Conservation (phyloP, 192 early-diverging fungal species). For the Umbelopsis vinacea region DNA sequence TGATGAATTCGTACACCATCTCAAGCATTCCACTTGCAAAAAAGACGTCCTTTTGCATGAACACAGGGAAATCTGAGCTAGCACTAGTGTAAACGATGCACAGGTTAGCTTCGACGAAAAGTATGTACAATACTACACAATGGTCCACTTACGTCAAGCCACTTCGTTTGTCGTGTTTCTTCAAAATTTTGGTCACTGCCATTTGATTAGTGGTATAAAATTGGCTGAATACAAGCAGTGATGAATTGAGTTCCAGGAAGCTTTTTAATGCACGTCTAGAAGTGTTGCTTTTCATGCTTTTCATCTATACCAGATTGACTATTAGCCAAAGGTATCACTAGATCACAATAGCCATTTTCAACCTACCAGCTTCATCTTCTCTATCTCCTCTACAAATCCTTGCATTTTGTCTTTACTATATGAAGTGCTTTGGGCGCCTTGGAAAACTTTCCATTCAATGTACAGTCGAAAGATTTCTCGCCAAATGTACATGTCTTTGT, state of each 20-base stretch:
- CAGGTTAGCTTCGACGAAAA: neutral
- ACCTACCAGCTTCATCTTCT: conserved; percentile 49
- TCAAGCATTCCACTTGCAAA: conserved; percentile 59
- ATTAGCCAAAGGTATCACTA: neutral
- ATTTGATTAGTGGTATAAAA: conserved; percentile 78
- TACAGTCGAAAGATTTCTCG: conserved; percentile 73
- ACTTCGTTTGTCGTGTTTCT: conserved; percentile 90
- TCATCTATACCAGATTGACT: conserved; percentile 24
- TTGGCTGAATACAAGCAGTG: conserved; percentile 68
- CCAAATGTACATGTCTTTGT: conserved; percentile 79
- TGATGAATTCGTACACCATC: conserved; percentile 64
- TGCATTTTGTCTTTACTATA: conserved; percentile 59
- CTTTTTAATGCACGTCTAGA: conserved; percentile 47
- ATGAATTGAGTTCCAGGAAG: conserved; percentile 71
- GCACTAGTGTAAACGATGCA: conserved; percentile 41
- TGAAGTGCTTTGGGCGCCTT: conserved; percentile 48
- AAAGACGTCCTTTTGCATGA: conserved; percentile 53
- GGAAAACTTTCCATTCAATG: conserved; percentile 70
- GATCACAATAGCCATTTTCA: too few relatives aligned
- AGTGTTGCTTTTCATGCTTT: neutral
- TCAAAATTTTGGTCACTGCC: conserved; percentile 83
- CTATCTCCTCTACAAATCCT: conserved; percentile 58
- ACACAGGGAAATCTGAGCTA: conserved; percentile 52
- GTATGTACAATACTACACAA: neutral
- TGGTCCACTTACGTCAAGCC: conserved; percentile 53